phyloP scores from a whole-genome alignment of 192 early-diverging fungal species.

The Entrophospora sp. region DNA sequence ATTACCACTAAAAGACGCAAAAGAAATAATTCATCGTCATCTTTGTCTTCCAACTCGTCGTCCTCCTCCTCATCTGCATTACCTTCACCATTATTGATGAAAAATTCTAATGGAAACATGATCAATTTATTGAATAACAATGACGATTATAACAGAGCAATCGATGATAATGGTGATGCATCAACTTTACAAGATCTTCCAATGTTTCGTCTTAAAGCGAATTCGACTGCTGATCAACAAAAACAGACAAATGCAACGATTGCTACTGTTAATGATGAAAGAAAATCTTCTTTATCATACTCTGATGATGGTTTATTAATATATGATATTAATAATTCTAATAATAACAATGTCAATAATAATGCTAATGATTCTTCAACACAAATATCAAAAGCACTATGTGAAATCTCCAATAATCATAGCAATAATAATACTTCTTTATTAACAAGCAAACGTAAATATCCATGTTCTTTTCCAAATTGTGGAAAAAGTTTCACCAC shows the following conservation, averaged over 20 bases:
- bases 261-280: neutral
- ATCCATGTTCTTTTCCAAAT: constrained; percentile 51
- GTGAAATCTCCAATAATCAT: too few species aligned
- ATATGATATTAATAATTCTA: neutral
- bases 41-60: too few species aligned
- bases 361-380: neutral
- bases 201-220: neutral
- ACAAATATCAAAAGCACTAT: constrained; percentile 3
- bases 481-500: constrained; percentile 77
- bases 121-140: constrained; percentile 13
- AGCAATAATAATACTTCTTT: too few species aligned
- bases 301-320: neutral
- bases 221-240: neutral
- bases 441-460: constrained; percentile 55
- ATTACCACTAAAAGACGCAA: neutral
- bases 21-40: neutral
- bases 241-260: neutral
- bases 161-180: neutral
- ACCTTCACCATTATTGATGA: neutral
- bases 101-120: constrained; percentile 9
- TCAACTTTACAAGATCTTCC: neutral
- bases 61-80: too few species aligned
- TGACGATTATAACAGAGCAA: neutral
- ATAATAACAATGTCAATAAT: neutral
- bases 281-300: neutral